A percentile compares a stretch with the other conserved stretches of the same genome.
Conservation (phyloP, 495 filamentous ascomycete species). For the Trichoderma parareesei region DNA sequence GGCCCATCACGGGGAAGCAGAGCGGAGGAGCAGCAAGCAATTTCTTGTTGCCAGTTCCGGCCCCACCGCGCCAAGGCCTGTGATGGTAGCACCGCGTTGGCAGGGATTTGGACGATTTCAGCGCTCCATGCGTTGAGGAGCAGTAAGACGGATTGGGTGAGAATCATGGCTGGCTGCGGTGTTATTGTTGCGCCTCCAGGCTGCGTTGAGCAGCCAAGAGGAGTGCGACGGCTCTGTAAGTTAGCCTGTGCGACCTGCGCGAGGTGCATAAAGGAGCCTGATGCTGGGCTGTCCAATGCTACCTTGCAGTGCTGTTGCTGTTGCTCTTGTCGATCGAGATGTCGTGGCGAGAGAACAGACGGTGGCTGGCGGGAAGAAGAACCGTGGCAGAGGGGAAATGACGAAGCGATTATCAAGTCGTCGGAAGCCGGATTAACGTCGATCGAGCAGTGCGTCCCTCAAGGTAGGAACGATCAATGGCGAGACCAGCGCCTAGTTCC, state of each 20-base stretch:
- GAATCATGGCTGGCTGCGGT: not conserved
- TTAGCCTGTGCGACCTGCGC: not conserved
- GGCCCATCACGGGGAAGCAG: not conserved
- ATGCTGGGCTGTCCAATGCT: conserved; percentile 3
- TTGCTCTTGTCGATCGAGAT: not conserved
- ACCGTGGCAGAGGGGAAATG: too few relatives aligned
- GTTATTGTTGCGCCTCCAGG: not conserved
- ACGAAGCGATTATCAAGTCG: not conserved
- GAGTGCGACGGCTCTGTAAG: not conserved
- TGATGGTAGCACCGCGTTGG: not conserved
- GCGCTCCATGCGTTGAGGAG: not conserved
- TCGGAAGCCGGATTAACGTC: not conserved
- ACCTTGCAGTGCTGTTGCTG: not conserved
- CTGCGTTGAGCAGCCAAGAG: not conserved
- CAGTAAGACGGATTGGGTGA: not conserved
- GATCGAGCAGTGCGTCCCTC: not conserved
- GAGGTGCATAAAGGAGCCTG: not conserved
- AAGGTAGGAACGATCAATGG: not conserved
- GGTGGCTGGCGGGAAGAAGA: not conserved
- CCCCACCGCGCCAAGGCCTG: not conserved
- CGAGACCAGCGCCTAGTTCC: not conserved
- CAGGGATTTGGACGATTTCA: not conserved
- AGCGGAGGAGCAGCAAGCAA: conserved; percentile 5
- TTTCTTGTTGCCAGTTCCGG: not conserved
- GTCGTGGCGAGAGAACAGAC: not conserved